Base-by-base conservation (phyloP, 495 filamentous ascomycete species). In the Lasiosphaeria ovina region DNA sequence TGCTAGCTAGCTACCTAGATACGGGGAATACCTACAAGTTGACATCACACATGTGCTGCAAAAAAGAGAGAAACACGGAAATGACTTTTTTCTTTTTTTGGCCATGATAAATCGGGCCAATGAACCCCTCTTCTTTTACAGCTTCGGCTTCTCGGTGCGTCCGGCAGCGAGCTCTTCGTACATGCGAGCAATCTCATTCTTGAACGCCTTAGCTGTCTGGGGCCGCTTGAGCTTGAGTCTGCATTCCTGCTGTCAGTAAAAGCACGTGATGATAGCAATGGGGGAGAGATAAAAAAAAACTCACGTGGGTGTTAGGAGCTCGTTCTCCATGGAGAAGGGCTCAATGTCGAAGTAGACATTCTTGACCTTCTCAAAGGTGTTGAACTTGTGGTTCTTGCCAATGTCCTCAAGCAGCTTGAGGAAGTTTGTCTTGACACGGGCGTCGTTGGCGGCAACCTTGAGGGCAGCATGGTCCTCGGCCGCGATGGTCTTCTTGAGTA, bases 211-310 rank as follows among this genome's bases (percentile, higher is more conserved):
- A 38, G 84, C 88, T n/a, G 87, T 83, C 58, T 92, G 92, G 47
- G 93, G 91, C 24, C 94, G 86, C 83, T 98, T 98, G 67, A 97
- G 82, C 76, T 98, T 98, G 52, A 98, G 76, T 51, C 93, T 98
- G 54, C 61, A 48, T 40, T 3, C 14, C n/a, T 34, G 45, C 16
- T 54, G 34, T 60, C 38, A 60, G 48, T 31, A 38, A 54, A 38
- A 51, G 53, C 34, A 44, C 34, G 12, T 11, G 5, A 11, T 17
- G 50, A 16, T n/a, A 35, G 47, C 52, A 61, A 12, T 24, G 24
- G 24, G 24, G 24, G 56, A 4, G 47, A 62, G 44, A 16, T 34
- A 62, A 49, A 54, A 40, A 65, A 51, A 57, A 34, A 90, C 91
- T 84, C 83, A 97, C 93, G 94, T 98, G 12, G 94, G 94, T 14